These are phyloP conservation scores for Thermothielavioides terrestris DNA, from an alignment of 495 filamentous ascomycete genomes.

Conservation along the genomic window DNA sequence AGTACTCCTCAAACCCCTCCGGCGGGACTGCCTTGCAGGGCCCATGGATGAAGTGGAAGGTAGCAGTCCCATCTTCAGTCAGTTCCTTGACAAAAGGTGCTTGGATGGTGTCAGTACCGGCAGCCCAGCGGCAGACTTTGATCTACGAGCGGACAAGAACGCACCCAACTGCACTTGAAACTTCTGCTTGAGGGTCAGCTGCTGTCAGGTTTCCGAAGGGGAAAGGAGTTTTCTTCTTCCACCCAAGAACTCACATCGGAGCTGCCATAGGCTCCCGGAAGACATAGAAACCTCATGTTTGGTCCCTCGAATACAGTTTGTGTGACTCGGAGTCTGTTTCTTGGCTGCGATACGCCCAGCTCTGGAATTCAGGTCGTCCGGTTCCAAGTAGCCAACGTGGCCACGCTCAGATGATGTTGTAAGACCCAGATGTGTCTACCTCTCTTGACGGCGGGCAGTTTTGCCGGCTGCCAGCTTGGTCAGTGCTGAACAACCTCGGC, in stretches of 20 bases:
- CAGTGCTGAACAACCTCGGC: too few species aligned
- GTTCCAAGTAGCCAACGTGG: not conserved
- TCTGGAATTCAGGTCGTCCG: not conserved
- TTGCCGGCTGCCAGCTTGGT: too few species aligned
- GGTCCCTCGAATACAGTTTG: not conserved
- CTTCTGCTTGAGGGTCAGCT: conserved; percentile 34
- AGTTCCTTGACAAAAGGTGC: conserved; percentile 42
- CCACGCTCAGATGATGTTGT: not conserved
- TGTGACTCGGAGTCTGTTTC: not conserved
- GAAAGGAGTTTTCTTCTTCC: not conserved
- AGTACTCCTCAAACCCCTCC: conserved; percentile 44
- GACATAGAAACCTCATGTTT: conserved; percentile 37
- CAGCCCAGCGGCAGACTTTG: too few species aligned
- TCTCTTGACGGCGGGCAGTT: too few species aligned
- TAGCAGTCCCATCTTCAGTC: conserved; percentile 34
- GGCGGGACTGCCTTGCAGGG: conserved; percentile 40
- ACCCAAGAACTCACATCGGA: conserved; percentile 45
- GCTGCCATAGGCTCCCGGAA: conserved; percentile 43
- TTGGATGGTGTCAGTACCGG: too few species aligned
- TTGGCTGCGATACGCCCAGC: too few species aligned
- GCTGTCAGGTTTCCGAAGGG: not conserved
- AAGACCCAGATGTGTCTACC: not conserved
- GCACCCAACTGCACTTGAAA: conserved; percentile 45
- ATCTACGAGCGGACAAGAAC: too few species aligned
- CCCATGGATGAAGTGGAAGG: conserved; percentile 41